These are phyloP conservation scores for Botrytis aclada DNA, from an alignment of 2,329 filamentous ascomycete species.

Conservation along the genomic window DNA sequence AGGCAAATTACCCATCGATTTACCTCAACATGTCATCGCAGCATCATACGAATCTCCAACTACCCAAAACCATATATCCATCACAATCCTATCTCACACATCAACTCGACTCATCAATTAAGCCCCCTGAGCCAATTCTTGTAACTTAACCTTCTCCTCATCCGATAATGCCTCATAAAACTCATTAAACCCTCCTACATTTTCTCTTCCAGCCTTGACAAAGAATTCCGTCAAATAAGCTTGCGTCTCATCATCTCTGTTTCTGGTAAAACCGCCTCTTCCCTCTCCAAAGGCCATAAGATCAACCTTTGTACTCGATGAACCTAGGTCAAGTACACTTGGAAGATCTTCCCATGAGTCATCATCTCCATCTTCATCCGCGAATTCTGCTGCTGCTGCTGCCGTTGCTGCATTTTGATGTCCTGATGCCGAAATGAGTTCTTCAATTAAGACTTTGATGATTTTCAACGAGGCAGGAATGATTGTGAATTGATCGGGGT, in stretches of 20 bases:
- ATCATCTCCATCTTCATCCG: conserved; percentile 67
- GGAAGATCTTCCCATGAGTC: conserved; percentile 89
- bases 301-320: conserved; percentile 66
- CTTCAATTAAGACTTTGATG: conserved; percentile 90
- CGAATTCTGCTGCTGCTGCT: conserved; percentile 55
- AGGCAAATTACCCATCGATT: not conserved
- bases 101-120: not conserved
- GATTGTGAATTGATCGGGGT: conserved; percentile 85
- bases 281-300: conserved; percentile 74
- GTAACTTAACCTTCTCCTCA: conserved; percentile 49
- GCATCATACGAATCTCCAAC: not conserved
- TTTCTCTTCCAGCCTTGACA: conserved; percentile 41
- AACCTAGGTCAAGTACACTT: conserved; percentile 71
- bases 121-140: conserved; percentile 36
- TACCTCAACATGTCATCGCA: not conserved
- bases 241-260: conserved; percentile 87
- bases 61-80: not conserved
- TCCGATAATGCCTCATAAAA: conserved; percentile 39
- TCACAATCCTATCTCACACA: not conserved
- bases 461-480: conserved; percentile 91
- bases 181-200: conserved; percentile 40
- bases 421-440: conserved; percentile 78
- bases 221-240: conserved; percentile 83
- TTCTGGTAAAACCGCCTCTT: conserved; percentile 52
- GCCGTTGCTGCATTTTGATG: conserved; percentile 55